These are phyloP conservation scores for Saccharomyces cerevisiae DNA, from an alignment of 805 yeast genomes.

Conservation along the genomic window DNA sequence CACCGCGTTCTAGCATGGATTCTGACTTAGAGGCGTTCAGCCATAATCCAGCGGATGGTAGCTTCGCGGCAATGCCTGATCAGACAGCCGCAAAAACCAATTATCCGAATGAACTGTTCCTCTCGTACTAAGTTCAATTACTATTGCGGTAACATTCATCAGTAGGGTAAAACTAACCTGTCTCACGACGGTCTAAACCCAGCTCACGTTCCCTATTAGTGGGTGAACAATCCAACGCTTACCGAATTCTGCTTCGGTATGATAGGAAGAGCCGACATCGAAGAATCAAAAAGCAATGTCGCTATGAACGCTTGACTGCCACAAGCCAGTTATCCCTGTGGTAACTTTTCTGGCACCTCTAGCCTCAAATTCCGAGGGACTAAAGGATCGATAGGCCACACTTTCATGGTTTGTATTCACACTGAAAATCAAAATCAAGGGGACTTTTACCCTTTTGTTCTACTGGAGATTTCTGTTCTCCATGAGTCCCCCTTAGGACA, in stretches of 20 bases:
- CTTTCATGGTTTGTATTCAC: constrained; percentile 41
- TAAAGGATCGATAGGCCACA: constrained; percentile 44
- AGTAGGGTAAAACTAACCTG: constrained; percentile 40
- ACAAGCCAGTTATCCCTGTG: constrained; percentile 39
- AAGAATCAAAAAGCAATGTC: constrained; percentile 41
- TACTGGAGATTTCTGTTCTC: constrained; percentile 42
- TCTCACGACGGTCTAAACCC: constrained; percentile 40
- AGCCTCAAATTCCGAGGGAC: constrained; percentile 39
- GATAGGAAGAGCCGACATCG: constrained; percentile 45
- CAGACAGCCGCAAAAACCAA: constrained; percentile 41
- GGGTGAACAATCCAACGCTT: constrained; percentile 42
- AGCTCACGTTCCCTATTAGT: constrained; percentile 40
- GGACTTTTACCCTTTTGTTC: constrained; percentile 41
- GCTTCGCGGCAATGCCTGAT: constrained; percentile 42
- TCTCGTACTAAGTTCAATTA: constrained; percentile 40
- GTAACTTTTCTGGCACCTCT: constrained; percentile 40
- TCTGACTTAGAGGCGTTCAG: constrained; percentile 45
- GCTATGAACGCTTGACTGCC: constrained; percentile 43
- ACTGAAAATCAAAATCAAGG: constrained; percentile 40
- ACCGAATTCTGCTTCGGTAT: constrained; percentile 43
- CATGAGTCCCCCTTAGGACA: constrained; percentile 39
- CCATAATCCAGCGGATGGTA: constrained; percentile 43
- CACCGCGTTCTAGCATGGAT: constrained; percentile 46
- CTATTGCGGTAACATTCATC: constrained; percentile 35
- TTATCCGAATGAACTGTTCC: constrained; percentile 42